phyloP scores from a whole-genome alignment of 164 flowering plant genomes.

The Nymphaea colorata region DNA sequence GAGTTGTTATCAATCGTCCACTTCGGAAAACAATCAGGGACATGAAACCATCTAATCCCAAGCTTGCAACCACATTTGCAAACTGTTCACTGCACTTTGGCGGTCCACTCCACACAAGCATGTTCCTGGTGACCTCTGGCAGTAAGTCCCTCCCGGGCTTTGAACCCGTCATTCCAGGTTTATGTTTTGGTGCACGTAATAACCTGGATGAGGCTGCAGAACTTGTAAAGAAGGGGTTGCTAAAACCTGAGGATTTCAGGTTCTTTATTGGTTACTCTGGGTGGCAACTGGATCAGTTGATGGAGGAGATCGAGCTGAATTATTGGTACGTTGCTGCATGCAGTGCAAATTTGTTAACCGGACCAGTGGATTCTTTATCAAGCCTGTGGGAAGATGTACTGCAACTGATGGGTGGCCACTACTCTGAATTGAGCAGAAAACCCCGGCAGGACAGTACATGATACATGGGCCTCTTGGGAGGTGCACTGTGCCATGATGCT shows the following conservation, averaged over 20 bases:
- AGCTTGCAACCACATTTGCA: conserved; percentile 66
- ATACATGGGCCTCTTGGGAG: background rate
- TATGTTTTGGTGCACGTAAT: conserved; percentile 65
- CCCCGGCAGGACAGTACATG: conserved; percentile 56
- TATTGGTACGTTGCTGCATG: conserved; percentile 91
- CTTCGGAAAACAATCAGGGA: conserved; percentile 70
- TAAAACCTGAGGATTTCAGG: conserved; percentile 68
- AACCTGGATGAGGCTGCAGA: conserved; percentile 64
- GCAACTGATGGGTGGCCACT: conserved; percentile 93
- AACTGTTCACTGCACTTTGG: conserved; percentile 82
- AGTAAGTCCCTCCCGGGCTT: conserved; percentile 35
- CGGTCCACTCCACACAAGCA: conserved; percentile 87
- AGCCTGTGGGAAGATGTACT: conserved; percentile 81
- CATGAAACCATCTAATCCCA: conserved; percentile 62
- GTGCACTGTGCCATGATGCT: background rate
- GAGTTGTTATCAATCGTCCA: conserved; percentile 80
- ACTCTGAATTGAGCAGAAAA: conserved; percentile 85
- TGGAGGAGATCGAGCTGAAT: conserved; percentile 72
- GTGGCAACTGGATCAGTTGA: conserved; percentile 81
- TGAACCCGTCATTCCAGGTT: conserved; percentile 83
- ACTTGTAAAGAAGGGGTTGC: conserved; percentile 57
- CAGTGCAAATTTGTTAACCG: conserved; percentile 53
- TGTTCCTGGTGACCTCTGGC: conserved; percentile 50
- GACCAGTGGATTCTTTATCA: conserved; percentile 34
- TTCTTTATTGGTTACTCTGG: conserved; percentile 94